These are phyloP conservation scores for Effrenium voratum DNA, from an alignment of 73 alveolate species.

Conservation along the genomic window DNA sequence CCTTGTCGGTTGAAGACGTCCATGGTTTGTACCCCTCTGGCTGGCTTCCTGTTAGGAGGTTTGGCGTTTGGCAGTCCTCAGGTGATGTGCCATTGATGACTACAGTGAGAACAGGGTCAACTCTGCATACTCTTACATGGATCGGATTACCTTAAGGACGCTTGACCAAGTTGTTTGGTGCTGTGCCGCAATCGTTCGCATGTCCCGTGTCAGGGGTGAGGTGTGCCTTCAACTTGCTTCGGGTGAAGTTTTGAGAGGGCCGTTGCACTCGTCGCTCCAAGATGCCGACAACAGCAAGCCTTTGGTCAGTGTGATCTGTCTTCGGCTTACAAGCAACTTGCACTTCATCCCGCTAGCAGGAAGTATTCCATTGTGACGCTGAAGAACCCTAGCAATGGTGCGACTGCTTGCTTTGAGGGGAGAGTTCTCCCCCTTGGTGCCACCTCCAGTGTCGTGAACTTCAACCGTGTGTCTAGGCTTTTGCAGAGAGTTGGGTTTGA, in stretches of 20 bases:
- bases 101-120: background rate
- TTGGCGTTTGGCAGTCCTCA: slow-evolving; percentile 32
- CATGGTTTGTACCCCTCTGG: background rate
- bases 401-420: background rate
- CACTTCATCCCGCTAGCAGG: background rate
- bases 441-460: background rate
- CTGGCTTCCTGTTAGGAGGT: slow-evolving; percentile 24
- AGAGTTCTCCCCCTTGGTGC: slow-evolving; percentile 43
- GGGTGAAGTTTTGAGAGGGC: background rate
- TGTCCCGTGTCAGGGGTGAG: background rate
- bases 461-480: slow-evolving; percentile 11
- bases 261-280: background rate
- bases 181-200: background rate
- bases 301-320: background rate
- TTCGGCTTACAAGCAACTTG: slow-evolving; percentile 3
- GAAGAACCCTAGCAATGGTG: background rate
- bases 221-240: background rate
- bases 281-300: background rate
- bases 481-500: background rate
- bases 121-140: background rate
- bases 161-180: background rate
- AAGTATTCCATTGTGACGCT: background rate
- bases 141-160: background rate
- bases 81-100: background rate
- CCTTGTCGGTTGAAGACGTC: background rate